Conservation (phyloP, 345 rosid species). For the Ceriops tagal region DNA sequence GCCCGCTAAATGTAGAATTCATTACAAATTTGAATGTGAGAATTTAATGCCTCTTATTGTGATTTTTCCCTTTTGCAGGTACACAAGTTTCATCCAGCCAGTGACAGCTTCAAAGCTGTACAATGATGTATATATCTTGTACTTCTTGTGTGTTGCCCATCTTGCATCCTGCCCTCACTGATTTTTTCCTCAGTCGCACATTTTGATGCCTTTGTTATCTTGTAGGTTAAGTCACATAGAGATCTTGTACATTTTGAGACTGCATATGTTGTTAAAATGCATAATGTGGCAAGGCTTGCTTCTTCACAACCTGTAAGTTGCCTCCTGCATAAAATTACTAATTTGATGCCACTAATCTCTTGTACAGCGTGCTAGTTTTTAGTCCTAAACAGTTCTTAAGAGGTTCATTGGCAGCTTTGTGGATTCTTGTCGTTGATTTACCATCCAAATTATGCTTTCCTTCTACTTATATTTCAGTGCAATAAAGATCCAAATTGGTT, state of each 20-base stretch:
- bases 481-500: not conserved
- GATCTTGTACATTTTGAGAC: slow-evolving; percentile 92
- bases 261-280: slow-evolving; percentile 94
- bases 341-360: not conserved
- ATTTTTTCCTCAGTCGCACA: slow-evolving; percentile 10
- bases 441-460: not conserved
- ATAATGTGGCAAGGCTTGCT: slow-evolving; percentile 80
- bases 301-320: slow-evolving; percentile 74
- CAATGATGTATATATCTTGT: slow-evolving; percentile 58
- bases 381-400: not conserved
- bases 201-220: slow-evolving; percentile 13
- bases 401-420: slow-evolving; percentile 5
- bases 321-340: slow-evolving; percentile 7
- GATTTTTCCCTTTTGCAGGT: slow-evolving; percentile 47
- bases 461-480: not conserved
- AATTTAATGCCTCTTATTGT: slow-evolving; percentile 1
- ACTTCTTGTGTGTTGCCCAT: not conserved
- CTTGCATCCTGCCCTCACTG: not conserved
- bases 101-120: slow-evolving; percentile 83
- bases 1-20: not conserved
- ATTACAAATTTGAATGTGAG: not conserved
- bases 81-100: slow-evolving; percentile 96
- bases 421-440: slow-evolving; percentile 2
- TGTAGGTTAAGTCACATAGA: slow-evolving; percentile 84
- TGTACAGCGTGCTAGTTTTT: slow-evolving; percentile 1